A percentile compares a stretch with the other conserved stretches of the same genome.
Conservation (phyloP, 2,329 filamentous ascomycete species). For the Exophiala sp. region DNA sequence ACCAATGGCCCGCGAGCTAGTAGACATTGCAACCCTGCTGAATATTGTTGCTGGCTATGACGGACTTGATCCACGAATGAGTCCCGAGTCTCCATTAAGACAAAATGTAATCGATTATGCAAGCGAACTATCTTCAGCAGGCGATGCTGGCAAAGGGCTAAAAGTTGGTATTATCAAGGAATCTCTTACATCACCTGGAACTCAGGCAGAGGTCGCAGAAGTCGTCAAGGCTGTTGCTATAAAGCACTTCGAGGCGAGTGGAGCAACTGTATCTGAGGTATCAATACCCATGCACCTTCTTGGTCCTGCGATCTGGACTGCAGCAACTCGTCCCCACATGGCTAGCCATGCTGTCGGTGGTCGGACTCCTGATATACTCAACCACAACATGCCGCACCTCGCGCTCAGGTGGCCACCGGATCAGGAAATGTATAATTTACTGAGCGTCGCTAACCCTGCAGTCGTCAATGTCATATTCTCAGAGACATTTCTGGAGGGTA, state of each 20-base stretch:
- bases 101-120: conserved; percentile 35
- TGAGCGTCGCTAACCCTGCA: conserved; percentile 45
- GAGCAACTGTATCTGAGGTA: conserved; percentile 45
- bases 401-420: conserved; percentile 35
- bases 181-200: conserved; percentile 38
- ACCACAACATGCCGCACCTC: conserved; percentile 33
- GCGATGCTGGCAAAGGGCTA: conserved; percentile 37
- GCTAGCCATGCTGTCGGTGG: conserved; percentile 32
- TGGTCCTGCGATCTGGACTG: conserved; percentile 50
- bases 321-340: conserved; percentile 35
- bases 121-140: conserved; percentile 25
- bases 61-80: conserved; percentile 46
- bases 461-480: conserved; percentile 46
- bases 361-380: conserved; percentile 33
- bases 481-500: conserved; percentile 32
- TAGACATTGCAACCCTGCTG: conserved; percentile 44
- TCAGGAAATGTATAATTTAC: conserved; percentile 43
- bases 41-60: conserved; percentile 49
- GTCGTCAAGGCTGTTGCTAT: conserved; percentile 38
- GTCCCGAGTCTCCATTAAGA: conserved; percentile 38
- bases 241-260: conserved; percentile 38
- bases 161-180: conserved; percentile 49
- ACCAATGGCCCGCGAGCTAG: conserved; percentile 43
- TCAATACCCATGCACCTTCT: conserved; percentile 48
- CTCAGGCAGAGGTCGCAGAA: conserved; percentile 38